These are phyloP conservation scores for Hysterium pulicare DNA, from an alignment of 2,329 filamentous ascomycete species.

Conservation along the genomic window DNA sequence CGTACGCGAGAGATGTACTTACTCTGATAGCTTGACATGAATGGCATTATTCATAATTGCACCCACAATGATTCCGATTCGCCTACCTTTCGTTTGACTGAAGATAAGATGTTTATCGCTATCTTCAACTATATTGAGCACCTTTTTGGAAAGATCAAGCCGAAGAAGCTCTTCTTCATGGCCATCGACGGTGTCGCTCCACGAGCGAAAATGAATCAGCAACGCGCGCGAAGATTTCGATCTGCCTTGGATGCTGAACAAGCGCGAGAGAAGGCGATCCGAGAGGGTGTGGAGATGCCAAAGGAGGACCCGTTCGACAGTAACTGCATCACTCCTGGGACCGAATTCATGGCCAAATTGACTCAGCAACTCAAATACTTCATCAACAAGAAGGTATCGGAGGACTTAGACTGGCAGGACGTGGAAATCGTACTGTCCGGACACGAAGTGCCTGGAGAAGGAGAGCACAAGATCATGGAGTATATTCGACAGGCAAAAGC, in stretches of 20 bases:
- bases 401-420: slow-evolving; percentile 95
- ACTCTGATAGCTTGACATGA: slow-evolving; percentile 84
- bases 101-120: slow-evolving; percentile 99
- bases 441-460: slow-evolving; percentile 96
- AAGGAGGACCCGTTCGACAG: slow-evolving; percentile 96
- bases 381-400: slow-evolving; percentile 96
- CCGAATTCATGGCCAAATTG: slow-evolving; percentile 96
- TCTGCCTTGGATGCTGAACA: slow-evolving; percentile 88
- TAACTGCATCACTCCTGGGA: slow-evolving; percentile 98
- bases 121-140: slow-evolving; percentile 99
- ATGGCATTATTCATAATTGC: slow-evolving; percentile 99
- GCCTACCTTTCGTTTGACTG: slow-evolving; percentile 85
- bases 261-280: slow-evolving; percentile 87
- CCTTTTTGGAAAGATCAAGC: slow-evolving; percentile 97
- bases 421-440: slow-evolving; percentile 95
- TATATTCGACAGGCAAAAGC: slow-evolving; percentile 98
- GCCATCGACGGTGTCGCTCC: slow-evolving; percentile 97
- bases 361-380: slow-evolving; percentile 96
- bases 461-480: slow-evolving; percentile 99
- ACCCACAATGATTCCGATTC: slow-evolving; percentile 96
- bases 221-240: slow-evolving; percentile 89
- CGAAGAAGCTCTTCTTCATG: slow-evolving; percentile 99
- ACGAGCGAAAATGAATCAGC: slow-evolving; percentile 99
- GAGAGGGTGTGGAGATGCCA: slow-evolving; percentile 85
- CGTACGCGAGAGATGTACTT: too few relatives aligned